Evolutionary conservation across 805 yeast species (phyloP), one percentile per base, ranked within the genome.

Genomic region (Cyberlindnera mycetangii): DNA sequence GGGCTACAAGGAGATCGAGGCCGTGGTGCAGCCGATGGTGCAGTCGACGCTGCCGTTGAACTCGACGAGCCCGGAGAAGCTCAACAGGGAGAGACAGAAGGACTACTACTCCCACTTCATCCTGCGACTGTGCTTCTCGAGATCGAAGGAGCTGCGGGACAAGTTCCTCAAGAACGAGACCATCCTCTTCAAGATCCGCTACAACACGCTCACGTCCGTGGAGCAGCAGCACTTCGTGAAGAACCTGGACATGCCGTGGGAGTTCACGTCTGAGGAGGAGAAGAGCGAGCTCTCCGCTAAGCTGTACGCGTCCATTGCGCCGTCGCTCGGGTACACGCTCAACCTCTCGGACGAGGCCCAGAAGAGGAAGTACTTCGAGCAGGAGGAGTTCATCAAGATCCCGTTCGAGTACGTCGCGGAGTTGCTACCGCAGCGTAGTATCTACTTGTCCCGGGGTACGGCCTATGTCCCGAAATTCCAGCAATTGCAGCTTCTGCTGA

Each of bases 81-180:
- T 67, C 3, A 60, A 70, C 34, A 64, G 70, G 32, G 69, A 70
- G 32, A 78, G 95, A 53, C 76, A 76, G 52, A 92, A 92, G 61
- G 99, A 93, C 65, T 92, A 89, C 58, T 89, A 87, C 62, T 85
- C 96, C 6, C 99, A 93, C 66, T 93, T 70, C 61, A 90, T 92
- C 28, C 67, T 93, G 51, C 73, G 97, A 44, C 71, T 93, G 32
- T 96, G 95, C 37, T 93, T 93, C 61, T 87, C 97, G 60, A 80
- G 95, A 50, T 78, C 81, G 3, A 87, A 86, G 39, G 98, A 92
- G 48, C 72, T 90, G 39, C 76, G 97, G 50, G 78, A 74, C 28
- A 79, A 92, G 59, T 92, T 93, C 56, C 70, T 87, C 25, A 76
- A 79, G 53, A 80, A 89, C 25, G 99, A 93, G 61, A 70, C 85